These are phyloP conservation scores for Claviceps sp. DNA, from an alignment of 2,329 filamentous ascomycete species.

Conservation along the genomic window DNA sequence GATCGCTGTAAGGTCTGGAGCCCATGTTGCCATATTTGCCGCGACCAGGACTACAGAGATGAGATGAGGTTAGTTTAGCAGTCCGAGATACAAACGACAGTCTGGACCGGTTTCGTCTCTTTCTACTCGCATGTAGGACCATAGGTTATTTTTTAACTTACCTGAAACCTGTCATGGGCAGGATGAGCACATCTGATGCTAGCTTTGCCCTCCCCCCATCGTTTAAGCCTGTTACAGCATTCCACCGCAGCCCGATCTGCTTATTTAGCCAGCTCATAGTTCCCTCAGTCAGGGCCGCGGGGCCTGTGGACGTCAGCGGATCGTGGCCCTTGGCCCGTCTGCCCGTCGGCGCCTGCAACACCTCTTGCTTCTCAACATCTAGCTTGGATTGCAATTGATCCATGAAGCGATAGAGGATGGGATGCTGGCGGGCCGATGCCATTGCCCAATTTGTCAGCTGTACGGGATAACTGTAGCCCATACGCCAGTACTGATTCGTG, in stretches of 20 bases:
- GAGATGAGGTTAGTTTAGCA: background rate
- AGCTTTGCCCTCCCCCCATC: constrained; percentile 12
- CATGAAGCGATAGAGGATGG: constrained; percentile 10
- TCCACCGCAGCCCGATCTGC: constrained; percentile 11
- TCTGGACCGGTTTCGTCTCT: no score
- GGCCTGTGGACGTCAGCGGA: constrained; percentile 12
- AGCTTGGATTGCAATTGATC: constrained; percentile 8
- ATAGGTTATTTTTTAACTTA: no score
- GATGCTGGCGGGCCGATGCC: constrained; percentile 12
- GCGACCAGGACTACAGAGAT: constrained; percentile 9
- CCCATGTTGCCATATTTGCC: constrained; percentile 14
- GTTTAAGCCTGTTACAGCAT: constrained; percentile 10
- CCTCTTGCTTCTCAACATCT: constrained; percentile 5
- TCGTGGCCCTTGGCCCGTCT: constrained; percentile 4
- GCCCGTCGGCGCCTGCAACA: background rate
- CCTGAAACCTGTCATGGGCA: constrained; percentile 14
- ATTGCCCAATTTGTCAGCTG: constrained; percentile 15
- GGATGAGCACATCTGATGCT: constrained; percentile 10
- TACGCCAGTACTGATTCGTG: constrained; percentile 12
- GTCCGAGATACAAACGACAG: background rate
- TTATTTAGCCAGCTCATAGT: constrained; percentile 11
- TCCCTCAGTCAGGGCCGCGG: constrained; percentile 12
- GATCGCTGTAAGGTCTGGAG: constrained; percentile 10
- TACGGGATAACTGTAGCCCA: constrained; percentile 14
- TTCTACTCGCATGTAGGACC: no score